phyloP scores from a whole-genome alignment of 108 stramenopile genomes.

The Cyclotella cryptica region DNA sequence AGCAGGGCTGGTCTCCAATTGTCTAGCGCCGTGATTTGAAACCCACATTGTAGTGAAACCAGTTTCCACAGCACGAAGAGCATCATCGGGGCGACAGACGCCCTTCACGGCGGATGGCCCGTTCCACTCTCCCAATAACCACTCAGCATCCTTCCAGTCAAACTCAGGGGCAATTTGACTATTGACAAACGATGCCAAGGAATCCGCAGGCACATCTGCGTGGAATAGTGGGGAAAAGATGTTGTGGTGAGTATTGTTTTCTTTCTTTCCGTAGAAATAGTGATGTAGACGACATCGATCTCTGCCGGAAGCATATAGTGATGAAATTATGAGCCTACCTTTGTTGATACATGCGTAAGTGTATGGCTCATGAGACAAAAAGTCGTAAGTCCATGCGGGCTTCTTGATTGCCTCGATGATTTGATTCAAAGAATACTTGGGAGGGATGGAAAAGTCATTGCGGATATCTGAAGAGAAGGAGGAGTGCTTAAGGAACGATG shows the following conservation, averaged over 20 bases:
- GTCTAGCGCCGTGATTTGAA: constrained; percentile 97
- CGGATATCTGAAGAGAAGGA: constrained; percentile 68
- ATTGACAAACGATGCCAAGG: constrained; percentile 95
- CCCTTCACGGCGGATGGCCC: constrained; percentile 95
- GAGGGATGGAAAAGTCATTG: constrained; percentile 97
- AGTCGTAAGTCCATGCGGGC: constrained; percentile 93
- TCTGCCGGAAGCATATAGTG: too few species aligned
- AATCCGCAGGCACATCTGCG: constrained; percentile 87
- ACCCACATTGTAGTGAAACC: constrained; percentile 98
- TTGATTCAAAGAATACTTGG: constrained; percentile 85
- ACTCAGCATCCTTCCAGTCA: constrained; percentile 96
- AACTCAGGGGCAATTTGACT: constrained; percentile 94
- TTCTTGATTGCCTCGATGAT: constrained; percentile 85
- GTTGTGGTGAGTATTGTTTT: not conserved
- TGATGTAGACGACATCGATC: too few species aligned
- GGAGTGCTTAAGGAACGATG: not conserved
- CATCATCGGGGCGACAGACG: constrained; percentile 96
- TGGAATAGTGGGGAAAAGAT: not conserved
- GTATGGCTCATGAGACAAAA: constrained; percentile 88
- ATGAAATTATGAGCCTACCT: not conserved
- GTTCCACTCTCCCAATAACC: constrained; percentile 95
- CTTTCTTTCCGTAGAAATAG: not conserved
- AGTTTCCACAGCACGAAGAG: constrained; percentile 84
- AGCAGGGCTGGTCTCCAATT: constrained; percentile 95
- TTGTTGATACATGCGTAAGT: constrained; percentile 91